These are phyloP conservation scores for Penicillium oxalicum DNA, from an alignment of 2,329 filamentous ascomycete genomes.

Conservation along the genomic window DNA sequence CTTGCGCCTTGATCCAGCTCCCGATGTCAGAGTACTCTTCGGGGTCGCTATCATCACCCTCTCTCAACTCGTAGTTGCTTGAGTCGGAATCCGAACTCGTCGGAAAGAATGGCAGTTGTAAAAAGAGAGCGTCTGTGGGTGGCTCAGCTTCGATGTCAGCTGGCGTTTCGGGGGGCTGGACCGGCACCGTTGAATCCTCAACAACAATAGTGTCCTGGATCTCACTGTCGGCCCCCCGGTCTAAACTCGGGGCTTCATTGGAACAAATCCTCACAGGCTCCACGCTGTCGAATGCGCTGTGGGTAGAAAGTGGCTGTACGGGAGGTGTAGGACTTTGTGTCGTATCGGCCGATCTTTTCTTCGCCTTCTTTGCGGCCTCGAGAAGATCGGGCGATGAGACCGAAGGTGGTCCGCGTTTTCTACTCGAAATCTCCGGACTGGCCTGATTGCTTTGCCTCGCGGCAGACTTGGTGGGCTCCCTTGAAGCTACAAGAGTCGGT, in stretches of 20 bases:
- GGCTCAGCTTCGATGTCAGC: background rate
- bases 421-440: background rate
- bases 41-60: slow-evolving; percentile 22
- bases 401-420: background rate
- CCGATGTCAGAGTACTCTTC: slow-evolving; percentile 24
- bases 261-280: no score
- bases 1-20: slow-evolving; percentile 35
- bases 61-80: slow-evolving; percentile 22
- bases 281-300: background rate
- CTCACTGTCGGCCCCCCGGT: no score
- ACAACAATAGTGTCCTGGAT: background rate
- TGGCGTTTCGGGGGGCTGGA: background rate
- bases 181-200: background rate
- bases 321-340: background rate
- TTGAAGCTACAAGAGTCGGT: background rate
- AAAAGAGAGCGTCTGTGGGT: slow-evolving; percentile 18
- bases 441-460: background rate
- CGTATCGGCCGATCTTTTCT: background rate
- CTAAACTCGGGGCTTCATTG: no score
- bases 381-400: background rate
- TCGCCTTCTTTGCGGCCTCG: background rate
- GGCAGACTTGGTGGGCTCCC: background rate
- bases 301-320: background rate
- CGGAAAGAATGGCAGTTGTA: slow-evolving; percentile 28
- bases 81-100: slow-evolving; percentile 17